phyloP scores from a whole-genome alignment of 2,329 filamentous ascomycete genomes.

The Trichoderma koningiopsis region DNA sequence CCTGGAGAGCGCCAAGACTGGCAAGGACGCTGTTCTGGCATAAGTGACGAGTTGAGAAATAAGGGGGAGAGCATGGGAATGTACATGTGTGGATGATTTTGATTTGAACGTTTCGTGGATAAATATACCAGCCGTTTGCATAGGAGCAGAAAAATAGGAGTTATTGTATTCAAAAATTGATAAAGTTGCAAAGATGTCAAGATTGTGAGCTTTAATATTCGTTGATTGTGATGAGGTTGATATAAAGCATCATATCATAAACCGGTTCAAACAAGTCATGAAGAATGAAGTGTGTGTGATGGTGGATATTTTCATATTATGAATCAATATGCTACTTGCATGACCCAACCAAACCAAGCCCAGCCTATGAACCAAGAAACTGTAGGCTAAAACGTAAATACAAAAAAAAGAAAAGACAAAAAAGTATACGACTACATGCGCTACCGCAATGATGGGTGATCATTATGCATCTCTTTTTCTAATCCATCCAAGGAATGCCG shows the following conservation, averaged over 20 bases:
- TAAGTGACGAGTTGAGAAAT: neutral
- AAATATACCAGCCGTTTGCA: constrained; percentile 8
- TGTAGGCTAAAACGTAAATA: neutral
- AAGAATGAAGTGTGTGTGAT: neutral
- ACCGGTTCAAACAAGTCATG: neutral
- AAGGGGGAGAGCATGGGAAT: neutral
- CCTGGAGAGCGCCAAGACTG: constrained; percentile 52
- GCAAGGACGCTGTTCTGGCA: constrained; percentile 44
- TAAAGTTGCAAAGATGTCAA: neutral
- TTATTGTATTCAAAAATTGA: neutral
- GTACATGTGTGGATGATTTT: neutral
- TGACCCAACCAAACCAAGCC: neutral
- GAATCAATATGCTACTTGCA: neutral
- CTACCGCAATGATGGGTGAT: constrained; percentile 1
- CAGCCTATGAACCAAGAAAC: neutral
- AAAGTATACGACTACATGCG: constrained; percentile 5
- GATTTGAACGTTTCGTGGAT: neutral
- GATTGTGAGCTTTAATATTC: neutral
- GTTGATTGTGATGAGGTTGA: neutral
- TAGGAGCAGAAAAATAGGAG: neutral
- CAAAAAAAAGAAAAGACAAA: neutral
- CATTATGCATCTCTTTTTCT: neutral
- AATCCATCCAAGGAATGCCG: neutral
- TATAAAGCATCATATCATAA: neutral
- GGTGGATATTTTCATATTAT: neutral